These are phyloP conservation scores for Ascoidea tarda DNA, from an alignment of 805 yeast species.

Conservation along the genomic window DNA sequence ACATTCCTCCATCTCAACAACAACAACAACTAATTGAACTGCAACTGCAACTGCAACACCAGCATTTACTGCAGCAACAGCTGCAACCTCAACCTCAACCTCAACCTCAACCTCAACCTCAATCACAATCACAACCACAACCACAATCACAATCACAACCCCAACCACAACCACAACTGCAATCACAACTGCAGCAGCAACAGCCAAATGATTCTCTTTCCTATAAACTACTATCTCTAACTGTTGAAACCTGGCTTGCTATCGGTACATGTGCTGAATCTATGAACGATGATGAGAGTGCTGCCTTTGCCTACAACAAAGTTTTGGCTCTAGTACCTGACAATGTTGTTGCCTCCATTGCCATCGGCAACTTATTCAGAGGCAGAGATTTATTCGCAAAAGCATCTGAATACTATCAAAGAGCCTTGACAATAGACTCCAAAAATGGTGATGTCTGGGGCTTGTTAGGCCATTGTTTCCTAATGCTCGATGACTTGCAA, in stretches of 20 bases:
- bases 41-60: not conserved
- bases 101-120: not conserved
- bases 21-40: not conserved
- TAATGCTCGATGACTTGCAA: constrained; percentile 92
- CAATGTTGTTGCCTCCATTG: constrained; percentile 72
- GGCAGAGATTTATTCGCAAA: constrained; percentile 82
- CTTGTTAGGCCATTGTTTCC: constrained; percentile 85
- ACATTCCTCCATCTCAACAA: too few species aligned
- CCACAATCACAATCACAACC: not conserved
- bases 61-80: not conserved
- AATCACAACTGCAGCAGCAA: constrained; percentile 8
- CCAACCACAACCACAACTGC: not conserved
- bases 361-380: constrained; percentile 79
- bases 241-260: constrained; percentile 79
- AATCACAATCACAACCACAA: not conserved
- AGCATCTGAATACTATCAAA: constrained; percentile 89
- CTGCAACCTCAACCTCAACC: not conserved
- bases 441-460: constrained; percentile 98
- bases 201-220: constrained; percentile 10
- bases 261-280: constrained; percentile 83
- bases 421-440: constrained; percentile 67
- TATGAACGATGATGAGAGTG: constrained; percentile 78
- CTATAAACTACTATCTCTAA: constrained; percentile 25
- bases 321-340: constrained; percentile 80
- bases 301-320: constrained; percentile 76